A percentile compares a stretch with the other conserved stretches of the same genome.
These are phyloP conservation scores for Wallacemonas sp. DNA, from an alignment of 208 protist genomes.

Conservation along the genomic window DNA sequence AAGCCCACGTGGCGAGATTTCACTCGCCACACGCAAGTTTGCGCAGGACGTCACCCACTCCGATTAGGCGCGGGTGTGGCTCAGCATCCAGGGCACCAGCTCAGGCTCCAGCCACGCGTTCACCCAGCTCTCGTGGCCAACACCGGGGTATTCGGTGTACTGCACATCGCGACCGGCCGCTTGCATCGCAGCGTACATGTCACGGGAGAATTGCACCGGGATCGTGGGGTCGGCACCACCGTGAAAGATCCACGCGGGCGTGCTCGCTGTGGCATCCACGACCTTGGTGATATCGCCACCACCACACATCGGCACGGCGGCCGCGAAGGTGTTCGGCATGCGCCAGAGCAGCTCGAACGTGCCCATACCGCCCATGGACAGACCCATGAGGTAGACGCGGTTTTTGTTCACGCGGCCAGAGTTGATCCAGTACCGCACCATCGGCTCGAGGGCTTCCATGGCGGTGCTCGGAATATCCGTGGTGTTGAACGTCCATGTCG, in stretches of 20 bases:
- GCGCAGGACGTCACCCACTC: not conserved
- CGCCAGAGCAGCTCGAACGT: constrained; percentile 14
- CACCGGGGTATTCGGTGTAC: constrained; percentile 13
- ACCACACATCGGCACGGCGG: not conserved
- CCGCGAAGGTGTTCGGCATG: constrained; percentile 3
- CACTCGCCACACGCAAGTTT: not conserved
- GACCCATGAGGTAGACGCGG: constrained; percentile 4
- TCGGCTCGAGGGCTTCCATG: constrained; percentile 11
- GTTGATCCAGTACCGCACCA: constrained; percentile 10
- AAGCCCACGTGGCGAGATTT: not conserved
- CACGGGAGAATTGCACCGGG: not conserved
- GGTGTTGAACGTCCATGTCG: not conserved
- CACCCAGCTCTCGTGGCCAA: constrained; percentile 13
- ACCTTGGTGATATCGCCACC: not conserved
- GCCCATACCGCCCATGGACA: constrained; percentile 5
- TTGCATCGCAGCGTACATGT: constrained; percentile 1
- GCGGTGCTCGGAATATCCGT: constrained; percentile 1
- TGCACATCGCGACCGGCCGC: constrained; percentile 4
- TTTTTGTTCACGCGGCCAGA: constrained; percentile 8
- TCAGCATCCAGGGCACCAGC: constrained; percentile 6
- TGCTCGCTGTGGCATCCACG: not conserved
- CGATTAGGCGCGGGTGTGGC: constrained; percentile 2
- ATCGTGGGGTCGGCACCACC: constrained; percentile 2
- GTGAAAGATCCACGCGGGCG: constrained; percentile 5
- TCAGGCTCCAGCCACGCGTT: not conserved